Evolutionary conservation across 2,329 filamentous ascomycete species (phyloP).

Genomic region (Colletotrichum tofieldiae): DNA sequence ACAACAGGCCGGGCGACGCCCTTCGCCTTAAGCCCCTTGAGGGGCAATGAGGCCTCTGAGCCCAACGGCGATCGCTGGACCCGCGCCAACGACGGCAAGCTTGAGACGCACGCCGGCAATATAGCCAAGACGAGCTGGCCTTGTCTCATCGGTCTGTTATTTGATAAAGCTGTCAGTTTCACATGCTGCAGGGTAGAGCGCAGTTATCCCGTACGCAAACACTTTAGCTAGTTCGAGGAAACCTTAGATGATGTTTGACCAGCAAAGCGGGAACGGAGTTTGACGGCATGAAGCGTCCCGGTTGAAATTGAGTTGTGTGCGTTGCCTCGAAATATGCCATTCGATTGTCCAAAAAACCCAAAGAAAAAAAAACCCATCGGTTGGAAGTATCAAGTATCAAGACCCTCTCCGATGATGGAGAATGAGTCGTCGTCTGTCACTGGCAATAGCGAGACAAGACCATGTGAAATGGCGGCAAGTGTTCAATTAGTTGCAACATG

Average conservation of each 20-base stretch:
- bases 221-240: neutral
- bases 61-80: neutral
- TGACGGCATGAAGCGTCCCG: constrained; percentile 14
- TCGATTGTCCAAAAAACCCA: no score
- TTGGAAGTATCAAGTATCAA: no score
- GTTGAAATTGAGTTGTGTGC: neutral
- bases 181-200: neutral
- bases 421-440: neutral
- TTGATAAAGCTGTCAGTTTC: neutral
- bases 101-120: no score
- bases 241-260: constrained; percentile 23
- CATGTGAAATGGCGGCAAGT: neutral
- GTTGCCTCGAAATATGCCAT: neutral
- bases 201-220: neutral
- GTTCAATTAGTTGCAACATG: constrained; percentile 20
- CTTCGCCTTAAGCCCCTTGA: neutral
- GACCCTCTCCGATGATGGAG: no score
- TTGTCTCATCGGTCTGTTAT: no score
- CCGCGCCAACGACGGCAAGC: neutral
- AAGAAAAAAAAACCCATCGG: no score
- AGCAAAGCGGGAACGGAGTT: neutral
- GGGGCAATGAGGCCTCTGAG: neutral
- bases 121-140: neutral
- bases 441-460: neutral
- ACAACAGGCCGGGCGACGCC: neutral